Conservation (phyloP, 2,329 filamentous ascomycete genomes). For the Phyllosticta paracitricarpa region DNA sequence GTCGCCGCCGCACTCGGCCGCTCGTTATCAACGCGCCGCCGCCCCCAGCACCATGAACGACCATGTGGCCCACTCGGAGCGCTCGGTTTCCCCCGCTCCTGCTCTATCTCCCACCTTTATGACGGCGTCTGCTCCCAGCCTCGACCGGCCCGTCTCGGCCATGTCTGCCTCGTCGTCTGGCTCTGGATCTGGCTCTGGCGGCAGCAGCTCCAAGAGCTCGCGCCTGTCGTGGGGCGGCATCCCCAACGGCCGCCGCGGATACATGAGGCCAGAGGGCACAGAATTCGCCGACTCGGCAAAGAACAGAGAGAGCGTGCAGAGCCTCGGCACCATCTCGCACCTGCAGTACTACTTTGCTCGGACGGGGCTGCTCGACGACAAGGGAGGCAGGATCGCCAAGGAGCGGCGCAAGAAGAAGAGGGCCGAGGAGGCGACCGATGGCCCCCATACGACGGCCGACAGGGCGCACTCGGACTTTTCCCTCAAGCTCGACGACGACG, state of each 20-base stretch:
- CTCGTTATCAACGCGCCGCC: background rate
- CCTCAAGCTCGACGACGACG: background rate
- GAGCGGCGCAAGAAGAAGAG: slow-evolving; percentile 48
- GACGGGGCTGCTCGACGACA: slow-evolving; percentile 86
- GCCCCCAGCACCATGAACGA: slow-evolving; percentile 1
- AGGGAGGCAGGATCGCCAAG: slow-evolving; percentile 74
- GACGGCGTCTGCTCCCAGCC: slow-evolving; percentile 47
- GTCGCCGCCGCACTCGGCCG: background rate
- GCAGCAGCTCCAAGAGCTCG: slow-evolving; percentile 51
- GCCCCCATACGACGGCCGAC: slow-evolving; percentile 18
- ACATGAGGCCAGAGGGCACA: slow-evolving; percentile 77
- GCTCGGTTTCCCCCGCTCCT: slow-evolving; percentile 44
- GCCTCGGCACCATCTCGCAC: slow-evolving; percentile 90
- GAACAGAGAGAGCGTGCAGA: slow-evolving; percentile 90
- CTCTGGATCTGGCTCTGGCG: slow-evolving; percentile 43
- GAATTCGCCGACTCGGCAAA: slow-evolving; percentile 84
- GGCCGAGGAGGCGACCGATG: slow-evolving; percentile 21
- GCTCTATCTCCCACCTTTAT: slow-evolving; percentile 56
- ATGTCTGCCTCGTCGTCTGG: slow-evolving; percentile 45
- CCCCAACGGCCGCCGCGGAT: slow-evolving; percentile 57
- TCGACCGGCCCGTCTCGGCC: slow-evolving; percentile 51
- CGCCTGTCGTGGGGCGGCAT: slow-evolving; percentile 34
- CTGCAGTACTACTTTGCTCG: slow-evolving; percentile 97
- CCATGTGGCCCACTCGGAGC: slow-evolving; percentile 1
- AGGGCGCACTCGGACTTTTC: background rate